phyloP scores from a whole-genome alignment of 1,284 basidiomycete species.

The Leccinum subrobustum region DNA sequence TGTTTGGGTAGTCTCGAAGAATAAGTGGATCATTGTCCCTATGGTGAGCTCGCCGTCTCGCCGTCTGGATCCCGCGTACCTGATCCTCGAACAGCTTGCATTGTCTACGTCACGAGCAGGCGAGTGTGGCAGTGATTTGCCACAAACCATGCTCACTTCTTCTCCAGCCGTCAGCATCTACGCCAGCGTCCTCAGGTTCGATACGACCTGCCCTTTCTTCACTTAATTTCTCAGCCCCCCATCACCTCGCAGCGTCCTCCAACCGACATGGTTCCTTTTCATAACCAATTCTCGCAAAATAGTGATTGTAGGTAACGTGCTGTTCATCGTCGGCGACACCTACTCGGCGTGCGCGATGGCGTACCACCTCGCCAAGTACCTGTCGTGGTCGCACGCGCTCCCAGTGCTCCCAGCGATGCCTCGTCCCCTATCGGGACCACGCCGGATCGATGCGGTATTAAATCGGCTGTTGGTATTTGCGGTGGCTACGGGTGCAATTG shows the following conservation, averaged over 20 bases:
- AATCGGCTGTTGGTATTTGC: constrained; percentile 27
- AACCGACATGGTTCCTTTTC: constrained; percentile 19
- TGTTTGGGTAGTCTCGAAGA: constrained; percentile 18
- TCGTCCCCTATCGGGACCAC: constrained; percentile 1
- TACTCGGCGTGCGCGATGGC: constrained; percentile 26
- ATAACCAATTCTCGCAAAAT: constrained; percentile 7
- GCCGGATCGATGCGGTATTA: constrained; percentile 24
- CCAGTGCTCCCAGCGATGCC: neutral
- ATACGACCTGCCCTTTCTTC: neutral
- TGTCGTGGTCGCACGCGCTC: neutral
- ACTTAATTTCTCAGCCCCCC: neutral
- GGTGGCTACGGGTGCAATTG: constrained; percentile 29
- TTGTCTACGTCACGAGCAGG: constrained; percentile 28
- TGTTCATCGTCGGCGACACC: constrained; percentile 28
- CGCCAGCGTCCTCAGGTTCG: constrained; percentile 22
- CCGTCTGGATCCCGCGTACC: neutral
- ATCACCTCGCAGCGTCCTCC: constrained; percentile 8
- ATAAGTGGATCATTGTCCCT: constrained; percentile 19
- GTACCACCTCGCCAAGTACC: constrained; percentile 21
- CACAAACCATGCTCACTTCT: neutral
- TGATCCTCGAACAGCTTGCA: constrained; percentile 13
- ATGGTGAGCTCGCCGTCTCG: constrained; percentile 19
- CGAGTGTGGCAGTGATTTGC: neutral
- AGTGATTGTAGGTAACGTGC: constrained; percentile 22
- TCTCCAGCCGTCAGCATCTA: constrained; percentile 22